Evolutionary conservation across 2,329 filamentous ascomycete species (phyloP).

Genomic region (Penicillium decumbens): DNA sequence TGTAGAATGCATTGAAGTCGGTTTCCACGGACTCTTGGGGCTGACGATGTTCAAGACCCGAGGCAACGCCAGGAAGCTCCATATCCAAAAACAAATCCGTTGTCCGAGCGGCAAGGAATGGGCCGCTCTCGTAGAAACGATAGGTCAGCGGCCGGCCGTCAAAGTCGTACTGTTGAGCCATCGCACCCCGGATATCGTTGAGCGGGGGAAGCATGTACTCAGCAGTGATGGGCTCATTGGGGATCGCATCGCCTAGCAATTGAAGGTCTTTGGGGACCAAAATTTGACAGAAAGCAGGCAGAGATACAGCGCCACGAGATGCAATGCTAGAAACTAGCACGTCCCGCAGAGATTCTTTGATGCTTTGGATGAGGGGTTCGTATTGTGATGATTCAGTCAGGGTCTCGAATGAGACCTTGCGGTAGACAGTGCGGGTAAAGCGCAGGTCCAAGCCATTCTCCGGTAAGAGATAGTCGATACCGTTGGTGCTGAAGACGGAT

Average conservation of each 20-base stretch:
- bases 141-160: constrained; percentile 31
- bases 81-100: constrained; percentile 33
- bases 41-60: constrained; percentile 2
- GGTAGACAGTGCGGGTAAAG: constrained; percentile 34
- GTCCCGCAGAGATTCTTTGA: constrained; percentile 20
- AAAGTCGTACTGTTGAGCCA: constrained; percentile 32
- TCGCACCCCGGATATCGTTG: constrained; percentile 26
- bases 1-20: constrained; percentile 37
- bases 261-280: constrained; percentile 25
- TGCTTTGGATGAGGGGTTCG: constrained; percentile 16
- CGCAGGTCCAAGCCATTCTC: constrained; percentile 38
- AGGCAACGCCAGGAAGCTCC: constrained; percentile 14
- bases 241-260: background rate
- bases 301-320: constrained; percentile 11
- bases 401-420: constrained; percentile 23
- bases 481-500: constrained; percentile 28
- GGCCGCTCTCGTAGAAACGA: constrained; percentile 31
- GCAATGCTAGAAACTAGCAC: constrained; percentile 16
- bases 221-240: constrained; percentile 17
- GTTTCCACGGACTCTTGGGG: constrained; percentile 16
- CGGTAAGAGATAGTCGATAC: constrained; percentile 39
- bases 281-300: constrained; percentile 33
- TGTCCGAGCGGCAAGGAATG: constrained; percentile 27
- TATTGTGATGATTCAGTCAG: constrained; percentile 2
- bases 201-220: constrained; percentile 37